phyloP scores from a whole-genome alignment of 148 eudicot genomes.

The Rheum nobile region DNA sequence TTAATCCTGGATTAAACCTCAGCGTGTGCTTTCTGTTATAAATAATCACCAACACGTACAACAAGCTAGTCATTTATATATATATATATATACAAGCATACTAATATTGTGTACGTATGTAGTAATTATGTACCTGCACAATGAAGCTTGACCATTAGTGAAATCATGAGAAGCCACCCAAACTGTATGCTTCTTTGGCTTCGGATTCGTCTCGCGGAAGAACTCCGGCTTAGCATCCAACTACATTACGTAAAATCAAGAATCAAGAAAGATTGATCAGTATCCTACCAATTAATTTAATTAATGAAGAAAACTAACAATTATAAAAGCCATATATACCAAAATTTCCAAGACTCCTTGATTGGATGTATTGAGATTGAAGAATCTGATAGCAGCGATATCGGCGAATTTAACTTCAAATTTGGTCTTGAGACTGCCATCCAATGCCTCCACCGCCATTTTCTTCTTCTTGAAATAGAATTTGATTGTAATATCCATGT shows the following conservation, averaged over 20 bases:
- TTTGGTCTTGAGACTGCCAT: not conserved
- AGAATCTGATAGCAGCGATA: not conserved
- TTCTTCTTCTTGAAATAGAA: not conserved
- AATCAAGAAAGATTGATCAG: no score
- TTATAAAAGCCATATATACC: not conserved
- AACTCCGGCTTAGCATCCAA: not conserved
- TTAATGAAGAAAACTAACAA: no score
- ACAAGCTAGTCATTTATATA: no score
- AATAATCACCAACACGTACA: not conserved
- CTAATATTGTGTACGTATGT: no score
- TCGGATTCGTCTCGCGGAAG: not conserved
- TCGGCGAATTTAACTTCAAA: not conserved
- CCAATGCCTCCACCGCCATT: not conserved
- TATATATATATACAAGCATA: no score
- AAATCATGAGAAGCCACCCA: not conserved
- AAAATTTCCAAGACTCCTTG: not conserved
- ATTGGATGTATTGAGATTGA: not conserved
- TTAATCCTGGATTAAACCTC: not conserved
- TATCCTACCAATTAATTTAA: no score
- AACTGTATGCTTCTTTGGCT: not conserved
- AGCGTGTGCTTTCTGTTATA: not conserved
- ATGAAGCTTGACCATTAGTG: not conserved
- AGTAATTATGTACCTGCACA: not conserved
- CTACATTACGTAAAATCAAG: not conserved
- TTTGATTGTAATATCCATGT: not conserved